Percentiles rank a stretch among this genome's conserved stretches.
phyloP scores from a whole-genome alignment of 1,284 basidiomycete genomes.

The Ustilago loliicola region DNA sequence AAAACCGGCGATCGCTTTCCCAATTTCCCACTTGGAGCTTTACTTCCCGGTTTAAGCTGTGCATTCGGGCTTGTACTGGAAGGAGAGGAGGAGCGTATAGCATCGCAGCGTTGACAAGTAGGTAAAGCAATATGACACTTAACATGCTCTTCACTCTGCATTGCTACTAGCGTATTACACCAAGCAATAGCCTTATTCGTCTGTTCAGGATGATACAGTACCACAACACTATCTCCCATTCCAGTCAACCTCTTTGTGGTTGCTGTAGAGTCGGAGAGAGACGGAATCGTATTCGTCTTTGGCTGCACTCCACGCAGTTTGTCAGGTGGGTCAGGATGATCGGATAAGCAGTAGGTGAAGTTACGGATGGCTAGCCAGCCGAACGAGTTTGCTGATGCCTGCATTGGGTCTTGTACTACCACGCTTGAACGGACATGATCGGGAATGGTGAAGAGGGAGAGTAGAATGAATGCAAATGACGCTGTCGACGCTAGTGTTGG shows the following conservation, averaged over 20 bases:
- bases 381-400: conserved; percentile 36
- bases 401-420: conserved; percentile 24
- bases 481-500: not conserved
- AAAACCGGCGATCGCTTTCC: not conserved
- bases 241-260: conserved; percentile 13
- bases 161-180: conserved; percentile 45
- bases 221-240: conserved; percentile 45
- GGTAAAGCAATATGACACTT: conserved; percentile 30
- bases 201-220: conserved; percentile 43
- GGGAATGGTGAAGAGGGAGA: not conserved
- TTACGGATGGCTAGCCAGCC: conserved; percentile 48
- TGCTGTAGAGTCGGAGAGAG: not conserved
- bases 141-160: conserved; percentile 31
- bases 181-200: conserved; percentile 44
- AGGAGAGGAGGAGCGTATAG: conserved; percentile 8
- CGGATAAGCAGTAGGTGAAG: conserved; percentile 37
- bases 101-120: conserved; percentile 50
- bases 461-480: not conserved
- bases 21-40: not conserved
- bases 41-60: not conserved
- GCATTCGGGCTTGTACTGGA: not conserved
- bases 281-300: not conserved
- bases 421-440: not conserved
- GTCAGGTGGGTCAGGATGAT: conserved; percentile 27
- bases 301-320: conserved; percentile 38